Evolutionary conservation across 257 asterid species (phyloP).

Genomic region (Forsythia suspensa): DNA sequence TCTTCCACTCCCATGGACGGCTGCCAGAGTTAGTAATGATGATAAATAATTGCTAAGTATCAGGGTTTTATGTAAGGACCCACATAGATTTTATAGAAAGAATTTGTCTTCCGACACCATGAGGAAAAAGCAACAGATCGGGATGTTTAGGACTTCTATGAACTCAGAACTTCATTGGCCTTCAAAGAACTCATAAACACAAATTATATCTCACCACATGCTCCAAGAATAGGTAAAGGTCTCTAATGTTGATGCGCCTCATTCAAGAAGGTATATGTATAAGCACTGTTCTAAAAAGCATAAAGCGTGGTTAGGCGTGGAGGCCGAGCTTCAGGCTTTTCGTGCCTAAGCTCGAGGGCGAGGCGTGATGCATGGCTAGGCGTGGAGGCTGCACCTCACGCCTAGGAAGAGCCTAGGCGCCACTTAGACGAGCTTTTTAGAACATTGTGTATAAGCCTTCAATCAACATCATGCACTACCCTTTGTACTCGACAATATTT

Average conservation of each 20-base stretch:
- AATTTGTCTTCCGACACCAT: neutral
- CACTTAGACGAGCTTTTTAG: too few species aligned
- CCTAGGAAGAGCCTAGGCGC: too few species aligned
- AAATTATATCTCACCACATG: slow-evolving; percentile 18
- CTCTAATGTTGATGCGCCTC: neutral
- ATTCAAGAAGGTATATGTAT: neutral
- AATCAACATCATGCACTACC: neutral
- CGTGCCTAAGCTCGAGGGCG: too few species aligned
- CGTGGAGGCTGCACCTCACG: too few species aligned
- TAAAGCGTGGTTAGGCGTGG: too few species aligned
- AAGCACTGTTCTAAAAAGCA: neutral
- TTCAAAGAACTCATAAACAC: neutral
- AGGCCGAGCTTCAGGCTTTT: too few species aligned
- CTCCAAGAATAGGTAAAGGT: slow-evolving; percentile 1
- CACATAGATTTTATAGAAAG: neutral
- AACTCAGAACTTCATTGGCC: neutral
- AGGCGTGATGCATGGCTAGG: too few species aligned
- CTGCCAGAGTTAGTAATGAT: neutral
- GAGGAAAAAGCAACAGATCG: neutral
- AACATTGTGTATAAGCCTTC: neutral
- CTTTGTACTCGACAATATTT: neutral
- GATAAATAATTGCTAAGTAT: neutral
- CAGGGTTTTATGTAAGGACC: neutral
- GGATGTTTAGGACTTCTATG: slow-evolving; percentile 7
- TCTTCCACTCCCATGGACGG: neutral